Conservation (phyloP, 371 early-diverging fungal genomes). For the Mucor velutinosus region DNA sequence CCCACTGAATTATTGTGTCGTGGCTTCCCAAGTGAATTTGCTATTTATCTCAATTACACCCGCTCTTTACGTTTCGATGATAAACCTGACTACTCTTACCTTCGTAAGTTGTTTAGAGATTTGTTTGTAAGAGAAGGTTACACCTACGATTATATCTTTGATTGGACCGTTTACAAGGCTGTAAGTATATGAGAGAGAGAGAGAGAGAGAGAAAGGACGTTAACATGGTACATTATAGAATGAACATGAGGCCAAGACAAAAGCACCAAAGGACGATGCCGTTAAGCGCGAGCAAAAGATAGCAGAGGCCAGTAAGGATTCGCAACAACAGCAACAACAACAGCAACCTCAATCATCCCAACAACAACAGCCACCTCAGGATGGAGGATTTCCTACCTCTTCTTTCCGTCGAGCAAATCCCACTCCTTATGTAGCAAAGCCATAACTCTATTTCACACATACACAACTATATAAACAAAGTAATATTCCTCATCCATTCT, state of each 20-base stretch:
- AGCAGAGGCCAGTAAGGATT: background rate
- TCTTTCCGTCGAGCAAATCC: constrained; percentile 10
- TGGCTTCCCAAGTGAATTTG: constrained; percentile 95
- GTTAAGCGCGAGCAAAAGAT: background rate
- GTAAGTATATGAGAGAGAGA: background rate
- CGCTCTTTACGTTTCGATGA: constrained; percentile 98
- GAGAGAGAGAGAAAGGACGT: too few species aligned
- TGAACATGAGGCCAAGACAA: constrained; percentile 3
- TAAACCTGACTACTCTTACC: constrained; percentile 98
- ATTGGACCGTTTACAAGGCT: constrained; percentile 80
- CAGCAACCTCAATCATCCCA: background rate
- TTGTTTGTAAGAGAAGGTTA: constrained; percentile 94
- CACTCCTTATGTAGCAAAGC: background rate
- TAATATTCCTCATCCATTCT: constrained; percentile 3
- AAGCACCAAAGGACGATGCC: background rate
- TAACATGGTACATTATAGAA: background rate
- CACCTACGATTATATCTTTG: constrained; percentile 97
- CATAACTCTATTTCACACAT: background rate
- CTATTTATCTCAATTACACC: constrained; percentile 96
- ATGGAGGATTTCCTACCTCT: background rate
- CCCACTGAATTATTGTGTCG: constrained; percentile 96
- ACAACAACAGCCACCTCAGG: background rate
- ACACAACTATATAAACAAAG: background rate
- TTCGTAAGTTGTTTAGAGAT: constrained; percentile 95
- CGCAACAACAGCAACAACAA: background rate